Conservation (phyloP, 2,329 filamentous ascomycete species). For the Pestalotiopsis sp. region DNA sequence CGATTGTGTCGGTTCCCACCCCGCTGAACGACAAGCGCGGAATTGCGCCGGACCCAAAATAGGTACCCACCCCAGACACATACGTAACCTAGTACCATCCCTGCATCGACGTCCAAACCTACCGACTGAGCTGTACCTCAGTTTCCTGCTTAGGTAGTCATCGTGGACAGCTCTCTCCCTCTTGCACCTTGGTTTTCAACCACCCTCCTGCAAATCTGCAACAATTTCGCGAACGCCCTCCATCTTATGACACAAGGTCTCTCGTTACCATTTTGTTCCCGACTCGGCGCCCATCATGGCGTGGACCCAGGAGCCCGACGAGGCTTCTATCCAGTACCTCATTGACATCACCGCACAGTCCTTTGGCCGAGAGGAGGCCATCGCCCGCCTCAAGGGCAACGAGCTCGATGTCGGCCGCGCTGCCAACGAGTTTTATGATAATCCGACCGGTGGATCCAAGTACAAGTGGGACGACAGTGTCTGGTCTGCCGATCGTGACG, state of each 20-base stretch:
- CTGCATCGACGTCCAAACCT: too few relatives aligned
- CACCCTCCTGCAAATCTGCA: too few relatives aligned
- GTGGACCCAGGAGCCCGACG: background rate
- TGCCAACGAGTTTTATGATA: constrained; percentile 55
- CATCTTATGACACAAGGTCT: background rate
- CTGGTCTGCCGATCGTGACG: constrained; percentile 57
- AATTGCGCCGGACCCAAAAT: too few relatives aligned
- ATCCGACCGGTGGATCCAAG: constrained; percentile 39
- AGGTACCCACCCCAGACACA: too few relatives aligned
- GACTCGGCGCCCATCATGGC: constrained; percentile 10
- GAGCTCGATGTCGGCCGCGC: constrained; percentile 51
- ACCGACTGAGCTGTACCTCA: too few relatives aligned
- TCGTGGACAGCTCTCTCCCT: too few relatives aligned
- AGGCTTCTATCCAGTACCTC: background rate
- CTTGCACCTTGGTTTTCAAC: too few relatives aligned
- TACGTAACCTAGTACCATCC: too few relatives aligned
- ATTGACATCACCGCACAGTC: background rate
- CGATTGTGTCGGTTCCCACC: too few relatives aligned
- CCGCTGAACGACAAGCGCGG: too few relatives aligned
- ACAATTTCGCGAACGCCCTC: background rate
- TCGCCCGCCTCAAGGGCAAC: constrained; percentile 37
- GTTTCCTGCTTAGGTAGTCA: too few relatives aligned
- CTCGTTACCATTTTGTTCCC: background rate
- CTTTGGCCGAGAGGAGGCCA: constrained; percentile 2
- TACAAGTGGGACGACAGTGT: constrained; percentile 60